These are phyloP conservation scores for Farysia itapuensis DNA, from an alignment of 1,284 basidiomycete genomes.

Conservation along the genomic window DNA sequence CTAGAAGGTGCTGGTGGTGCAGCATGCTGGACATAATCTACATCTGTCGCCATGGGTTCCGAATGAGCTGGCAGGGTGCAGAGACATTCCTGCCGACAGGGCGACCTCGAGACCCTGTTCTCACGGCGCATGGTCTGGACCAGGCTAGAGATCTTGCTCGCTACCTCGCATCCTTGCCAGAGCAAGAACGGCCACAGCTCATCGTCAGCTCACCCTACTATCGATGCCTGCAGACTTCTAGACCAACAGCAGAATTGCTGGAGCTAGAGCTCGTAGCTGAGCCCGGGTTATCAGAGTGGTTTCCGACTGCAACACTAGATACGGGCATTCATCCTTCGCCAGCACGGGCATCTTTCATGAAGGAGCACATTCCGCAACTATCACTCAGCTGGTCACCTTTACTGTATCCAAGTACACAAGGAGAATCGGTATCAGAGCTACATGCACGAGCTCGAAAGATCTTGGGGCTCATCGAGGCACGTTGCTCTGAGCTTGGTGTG, in stretches of 20 bases:
- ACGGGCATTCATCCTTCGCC: slow-evolving; percentile 60
- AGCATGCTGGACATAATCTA: slow-evolving; percentile 71
- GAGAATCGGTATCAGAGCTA: slow-evolving; percentile 70
- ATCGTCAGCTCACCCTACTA: slow-evolving; percentile 68
- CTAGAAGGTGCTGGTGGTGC: too few species aligned
- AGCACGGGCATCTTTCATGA: slow-evolving; percentile 65
- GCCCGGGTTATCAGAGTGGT: slow-evolving; percentile 84
- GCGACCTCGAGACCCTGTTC: slow-evolving; percentile 73
- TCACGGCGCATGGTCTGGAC: slow-evolving; percentile 74
- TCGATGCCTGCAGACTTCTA: slow-evolving; percentile 77
- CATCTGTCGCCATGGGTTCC: slow-evolving; percentile 69
- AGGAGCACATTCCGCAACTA: slow-evolving; percentile 67
- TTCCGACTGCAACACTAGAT: slow-evolving; percentile 69
- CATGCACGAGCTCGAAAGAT: slow-evolving; percentile 69
- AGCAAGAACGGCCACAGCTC: slow-evolving; percentile 71
- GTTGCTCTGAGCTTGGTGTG: slow-evolving; percentile 58
- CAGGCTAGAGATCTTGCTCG: slow-evolving; percentile 74
- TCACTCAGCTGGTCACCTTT: slow-evolving; percentile 67
- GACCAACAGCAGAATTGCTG: slow-evolving; percentile 69
- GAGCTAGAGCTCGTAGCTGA: slow-evolving; percentile 71
- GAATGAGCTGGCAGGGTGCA: slow-evolving; percentile 68
- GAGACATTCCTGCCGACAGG: slow-evolving; percentile 67
- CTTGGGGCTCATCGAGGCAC: slow-evolving; percentile 59
- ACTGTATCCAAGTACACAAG: slow-evolving; percentile 70
- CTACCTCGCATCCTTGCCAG: slow-evolving; percentile 70